phyloP scores from a whole-genome alignment of 2,329 filamentous ascomycete species.

The Gliomastix tumulicola region DNA sequence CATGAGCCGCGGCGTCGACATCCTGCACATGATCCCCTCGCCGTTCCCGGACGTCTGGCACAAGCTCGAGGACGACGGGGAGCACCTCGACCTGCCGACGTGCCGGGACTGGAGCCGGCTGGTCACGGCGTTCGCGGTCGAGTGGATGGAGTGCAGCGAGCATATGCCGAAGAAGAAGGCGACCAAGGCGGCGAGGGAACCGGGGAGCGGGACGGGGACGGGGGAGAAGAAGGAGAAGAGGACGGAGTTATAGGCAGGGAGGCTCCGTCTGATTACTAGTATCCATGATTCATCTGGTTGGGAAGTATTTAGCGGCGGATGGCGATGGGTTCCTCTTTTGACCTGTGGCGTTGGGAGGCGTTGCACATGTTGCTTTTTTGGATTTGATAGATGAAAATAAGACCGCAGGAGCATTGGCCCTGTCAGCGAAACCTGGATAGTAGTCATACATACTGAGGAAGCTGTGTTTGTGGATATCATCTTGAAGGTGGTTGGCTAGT shows the following conservation, averaged over 20 bases:
- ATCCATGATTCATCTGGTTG: no score
- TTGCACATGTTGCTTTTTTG: no score
- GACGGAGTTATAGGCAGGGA: conserved; percentile 22
- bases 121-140: conserved; percentile 74
- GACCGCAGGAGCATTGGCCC: no score
- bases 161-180: conserved; percentile 21
- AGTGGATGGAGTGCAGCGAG: conserved; percentile 76
- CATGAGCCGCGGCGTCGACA: conserved; percentile 74
- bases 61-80: conserved; percentile 71
- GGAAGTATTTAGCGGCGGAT: no score
- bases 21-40: conserved; percentile 81
- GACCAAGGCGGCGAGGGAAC: conserved; percentile 11
- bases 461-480: no score
- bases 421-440: no score
- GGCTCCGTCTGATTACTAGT: no score
- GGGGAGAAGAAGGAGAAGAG: conserved; percentile 16
- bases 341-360: no score
- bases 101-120: conserved; percentile 85
- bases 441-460: no score
- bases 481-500: no score
- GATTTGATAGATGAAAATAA: no score
- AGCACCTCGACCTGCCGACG: conserved; percentile 73
- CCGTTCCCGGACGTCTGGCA: conserved; percentile 88
- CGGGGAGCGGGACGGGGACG: conserved; percentile 14
- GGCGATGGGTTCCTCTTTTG: no score